Conservation (phyloP, 2,329 filamentous ascomycete genomes). For the Fusarium anthophilum region DNA sequence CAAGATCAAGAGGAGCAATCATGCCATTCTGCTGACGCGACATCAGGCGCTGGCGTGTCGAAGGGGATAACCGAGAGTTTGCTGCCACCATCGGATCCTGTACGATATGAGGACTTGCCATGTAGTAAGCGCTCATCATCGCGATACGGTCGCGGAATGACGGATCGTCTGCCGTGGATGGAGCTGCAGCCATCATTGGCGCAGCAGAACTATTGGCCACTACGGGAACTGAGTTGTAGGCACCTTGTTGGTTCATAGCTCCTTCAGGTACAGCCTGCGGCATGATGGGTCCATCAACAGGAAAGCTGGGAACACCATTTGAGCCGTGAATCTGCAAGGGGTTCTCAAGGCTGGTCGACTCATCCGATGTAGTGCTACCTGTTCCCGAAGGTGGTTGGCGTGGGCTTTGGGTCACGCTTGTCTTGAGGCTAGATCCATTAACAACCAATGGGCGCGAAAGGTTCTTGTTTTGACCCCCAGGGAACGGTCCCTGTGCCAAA, state of each 20-base stretch:
- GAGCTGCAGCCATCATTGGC: conserved; percentile 29
- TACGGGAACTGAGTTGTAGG: conserved; percentile 43
- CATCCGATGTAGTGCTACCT: conserved; percentile 36
- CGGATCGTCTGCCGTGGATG: conserved; percentile 47
- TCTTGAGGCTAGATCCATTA: conserved; percentile 57
- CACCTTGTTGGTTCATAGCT: conserved; percentile 26
- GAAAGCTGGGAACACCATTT: conserved; percentile 17
- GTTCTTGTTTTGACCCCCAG: conserved; percentile 47
- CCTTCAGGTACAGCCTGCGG: conserved; percentile 16
- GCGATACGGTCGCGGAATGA: conserved; percentile 56
- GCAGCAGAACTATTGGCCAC: conserved; percentile 50
- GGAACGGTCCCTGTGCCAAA: conserved; percentile 51
- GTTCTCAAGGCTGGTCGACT: conserved; percentile 39
- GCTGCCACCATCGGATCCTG: conserved; percentile 46
- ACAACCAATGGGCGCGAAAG: conserved; percentile 61
- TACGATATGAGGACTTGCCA: conserved; percentile 40
- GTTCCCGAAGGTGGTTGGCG: conserved; percentile 25
- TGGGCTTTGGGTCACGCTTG: conserved; percentile 43
- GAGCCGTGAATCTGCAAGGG: conserved; percentile 41
- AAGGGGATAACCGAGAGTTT: conserved; percentile 45
- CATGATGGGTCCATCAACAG: conserved; percentile 21
- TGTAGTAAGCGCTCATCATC: conserved; percentile 50
- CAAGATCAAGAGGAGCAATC: conserved; percentile 66
- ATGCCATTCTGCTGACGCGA: conserved; percentile 58
- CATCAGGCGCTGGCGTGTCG: conserved; percentile 50